These are phyloP conservation scores for Sporothrix protearum DNA, from an alignment of 2,329 filamentous ascomycete genomes.

Conservation along the genomic window DNA sequence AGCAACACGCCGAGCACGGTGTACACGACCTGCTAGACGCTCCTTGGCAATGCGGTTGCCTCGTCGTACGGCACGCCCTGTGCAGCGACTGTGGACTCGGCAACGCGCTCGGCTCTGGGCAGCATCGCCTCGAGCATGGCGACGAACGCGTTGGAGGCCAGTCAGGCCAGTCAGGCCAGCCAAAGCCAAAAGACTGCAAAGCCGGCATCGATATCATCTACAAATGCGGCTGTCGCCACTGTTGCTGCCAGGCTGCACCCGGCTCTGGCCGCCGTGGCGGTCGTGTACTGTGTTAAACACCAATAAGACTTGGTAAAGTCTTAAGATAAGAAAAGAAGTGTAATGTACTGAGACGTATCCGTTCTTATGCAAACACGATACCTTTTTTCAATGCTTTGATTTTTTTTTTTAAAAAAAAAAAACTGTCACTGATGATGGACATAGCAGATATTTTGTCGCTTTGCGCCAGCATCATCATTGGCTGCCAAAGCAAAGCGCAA, in stretches of 20 bases:
- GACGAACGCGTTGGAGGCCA: not conserved
- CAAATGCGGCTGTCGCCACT: not conserved
- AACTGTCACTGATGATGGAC: not conserved
- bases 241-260: not conserved
- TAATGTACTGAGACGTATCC: not conserved
- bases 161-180: not conserved
- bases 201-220: not conserved
- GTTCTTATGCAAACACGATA: not conserved
- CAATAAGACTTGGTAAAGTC: not conserved
- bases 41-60: not conserved
- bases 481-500: not conserved
- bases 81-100: conserved; percentile 7
- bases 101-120: conserved; percentile 8
- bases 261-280: conserved; percentile 17
- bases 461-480: not conserved
- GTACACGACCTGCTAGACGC: not conserved
- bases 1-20: not conserved
- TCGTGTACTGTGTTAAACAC: conserved; percentile 21
- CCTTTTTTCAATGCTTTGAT: not conserved
- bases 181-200: no score
- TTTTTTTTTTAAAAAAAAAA: no score
- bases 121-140: conserved; percentile 18
- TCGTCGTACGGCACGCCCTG: conserved; percentile 14
- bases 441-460: not conserved
- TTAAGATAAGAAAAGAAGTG: not conserved